These are phyloP conservation scores for Phytophthora cryptogea DNA, from an alignment of 352 stramenopile species.

Conservation along the genomic window DNA sequence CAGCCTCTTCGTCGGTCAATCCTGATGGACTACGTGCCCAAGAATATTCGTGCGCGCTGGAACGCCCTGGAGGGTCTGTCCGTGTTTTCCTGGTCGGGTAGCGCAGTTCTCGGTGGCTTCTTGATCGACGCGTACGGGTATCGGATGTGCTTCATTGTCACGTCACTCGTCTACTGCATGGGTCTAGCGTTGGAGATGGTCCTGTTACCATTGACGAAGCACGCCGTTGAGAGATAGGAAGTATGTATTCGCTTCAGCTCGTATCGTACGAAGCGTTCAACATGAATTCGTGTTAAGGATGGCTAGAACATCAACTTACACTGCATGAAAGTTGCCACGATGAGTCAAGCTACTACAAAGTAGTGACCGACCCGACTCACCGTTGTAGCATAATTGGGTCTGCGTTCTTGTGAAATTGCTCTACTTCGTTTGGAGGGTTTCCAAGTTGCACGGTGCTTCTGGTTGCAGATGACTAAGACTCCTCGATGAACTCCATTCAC, in stretches of 20 bases:
- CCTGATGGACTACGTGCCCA: slow-evolving; percentile 81
- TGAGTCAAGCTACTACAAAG: no score
- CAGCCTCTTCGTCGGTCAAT: slow-evolving; percentile 78
- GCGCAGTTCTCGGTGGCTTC: slow-evolving; percentile 75
- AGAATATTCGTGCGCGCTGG: slow-evolving; percentile 75
- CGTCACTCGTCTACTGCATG: slow-evolving; percentile 63
- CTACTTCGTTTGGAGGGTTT: no score
- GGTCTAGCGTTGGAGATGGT: slow-evolving; percentile 63
- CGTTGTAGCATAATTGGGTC: no score
- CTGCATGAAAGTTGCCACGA: no score
- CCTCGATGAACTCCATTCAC: no score
- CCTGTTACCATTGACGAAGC: slow-evolving; percentile 65
- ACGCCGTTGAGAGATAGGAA: slow-evolving; percentile 50
- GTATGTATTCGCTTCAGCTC: background rate
- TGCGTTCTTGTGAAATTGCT: no score
- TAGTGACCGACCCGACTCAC: no score
- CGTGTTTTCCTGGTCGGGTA: slow-evolving; percentile 82
- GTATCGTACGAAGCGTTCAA: slow-evolving; percentile 16
- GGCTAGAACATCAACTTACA: background rate
- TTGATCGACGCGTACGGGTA: slow-evolving; percentile 82
- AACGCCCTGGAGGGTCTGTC: slow-evolving; percentile 76
- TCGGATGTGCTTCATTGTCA: slow-evolving; percentile 83
- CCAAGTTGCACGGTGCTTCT: no score
- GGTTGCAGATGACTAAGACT: no score
- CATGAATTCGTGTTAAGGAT: slow-evolving; percentile 2